Base-by-base conservation (phyloP, 305 asterid species). In the Fraxinus sp. region DNA sequence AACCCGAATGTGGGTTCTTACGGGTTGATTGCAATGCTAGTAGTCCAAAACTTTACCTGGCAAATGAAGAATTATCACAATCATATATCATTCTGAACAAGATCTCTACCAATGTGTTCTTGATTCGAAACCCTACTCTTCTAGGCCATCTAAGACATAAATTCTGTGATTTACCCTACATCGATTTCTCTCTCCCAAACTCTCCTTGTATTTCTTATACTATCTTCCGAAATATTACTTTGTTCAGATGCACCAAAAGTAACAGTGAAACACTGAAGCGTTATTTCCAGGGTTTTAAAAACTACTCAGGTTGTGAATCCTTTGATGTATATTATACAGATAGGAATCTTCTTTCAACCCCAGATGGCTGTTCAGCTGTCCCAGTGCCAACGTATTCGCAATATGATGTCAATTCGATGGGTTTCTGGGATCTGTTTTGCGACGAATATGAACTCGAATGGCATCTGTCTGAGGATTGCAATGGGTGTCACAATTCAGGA, bases 1-100 rank as follows among this genome's bases (percentile, higher is more conserved):
- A 10, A 5, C 20, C 77, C 5, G 49, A 49, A 70, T 87, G 90
- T 85, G 90, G 88, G 8, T 39, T 87, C 78, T 79, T 35, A 7
- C 1, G 28, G 11, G 36, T 83, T 7, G 73, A 83, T 20, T 87
- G 90, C 70, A 24, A 28, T 33, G 37, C 7, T 59, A 3, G 3
- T 13, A 2, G 0, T 39, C 88, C 90, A 74, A 78, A 2, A 37
- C 52, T 87, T n/a, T 26, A n/a, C 13, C 24, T 80, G 1, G 66
- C 30, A 7, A 18, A 13, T 64, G 20, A 44, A 52, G 46, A 79
- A 49, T 6, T 1, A 5, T 57, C 68, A 18, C 26, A 22, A n/a
- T 6, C 68, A n/a, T 4, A 20, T 6, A 0, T 0, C 6, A 74
- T 13, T 4, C 0, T n/a, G 57, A 0, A 11, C 76, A 35, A 41